phyloP scores from a whole-genome alignment of 139 green algal genomes.

The Auxenochlorella pyrenoidosa region DNA sequence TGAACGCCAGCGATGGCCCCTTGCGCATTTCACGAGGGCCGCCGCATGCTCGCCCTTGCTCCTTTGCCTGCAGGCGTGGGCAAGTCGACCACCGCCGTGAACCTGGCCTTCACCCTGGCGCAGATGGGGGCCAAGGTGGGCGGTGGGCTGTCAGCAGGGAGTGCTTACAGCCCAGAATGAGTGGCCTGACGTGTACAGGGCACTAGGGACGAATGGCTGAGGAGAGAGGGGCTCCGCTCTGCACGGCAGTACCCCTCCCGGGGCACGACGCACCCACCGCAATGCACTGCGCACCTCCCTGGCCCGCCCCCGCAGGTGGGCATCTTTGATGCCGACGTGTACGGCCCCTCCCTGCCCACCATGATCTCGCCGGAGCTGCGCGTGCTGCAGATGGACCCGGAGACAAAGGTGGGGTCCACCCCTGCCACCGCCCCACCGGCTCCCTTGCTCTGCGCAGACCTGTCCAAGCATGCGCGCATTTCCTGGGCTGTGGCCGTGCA shows the following conservation, averaged over 20 bases:
- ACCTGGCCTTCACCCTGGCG: slow-evolving; percentile 95
- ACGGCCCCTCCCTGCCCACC: slow-evolving; percentile 94
- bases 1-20: no score
- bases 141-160: neutral
- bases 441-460: no score
- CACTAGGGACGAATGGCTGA: no score
- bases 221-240: neutral
- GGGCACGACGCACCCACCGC: no score
- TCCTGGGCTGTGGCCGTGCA: no score
- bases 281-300: no score
- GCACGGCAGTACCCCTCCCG: neutral
- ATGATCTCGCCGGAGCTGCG: slow-evolving; percentile 91
- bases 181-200: no score
- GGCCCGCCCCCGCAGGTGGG: slow-evolving; percentile 69
- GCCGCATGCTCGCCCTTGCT: neutral
- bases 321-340: slow-evolving; percentile 99
- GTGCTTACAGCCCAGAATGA: neutral
- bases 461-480: no score
- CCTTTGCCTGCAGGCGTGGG: slow-evolving; percentile 79
- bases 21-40: no score
- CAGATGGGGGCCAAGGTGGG: slow-evolving; percentile 38
- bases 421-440: no score
- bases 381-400: slow-evolving; percentile 86
- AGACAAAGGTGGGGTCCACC: slow-evolving; percentile 54
- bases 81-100: slow-evolving; percentile 96